Evolutionary conservation across 2,329 filamentous ascomycete genomes (phyloP).

Genomic region (Orbilia javanica): DNA sequence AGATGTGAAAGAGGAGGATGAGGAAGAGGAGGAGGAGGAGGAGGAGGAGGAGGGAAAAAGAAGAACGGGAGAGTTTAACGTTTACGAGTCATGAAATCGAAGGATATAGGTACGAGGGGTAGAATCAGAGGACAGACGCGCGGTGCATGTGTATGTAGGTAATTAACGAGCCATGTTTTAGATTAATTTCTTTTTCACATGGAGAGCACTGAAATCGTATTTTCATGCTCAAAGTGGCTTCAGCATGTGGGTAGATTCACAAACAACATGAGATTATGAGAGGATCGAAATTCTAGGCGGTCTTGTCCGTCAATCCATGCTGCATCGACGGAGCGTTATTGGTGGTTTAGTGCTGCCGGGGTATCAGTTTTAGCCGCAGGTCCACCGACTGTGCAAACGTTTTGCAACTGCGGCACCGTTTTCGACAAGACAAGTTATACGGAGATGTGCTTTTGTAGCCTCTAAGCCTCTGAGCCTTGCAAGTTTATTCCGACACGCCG

Average conservation of each 20-base stretch:
- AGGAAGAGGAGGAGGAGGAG: neutral
- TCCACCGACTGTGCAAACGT: neutral
- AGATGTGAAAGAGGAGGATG: neutral
- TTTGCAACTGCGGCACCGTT: neutral
- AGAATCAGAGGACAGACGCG: neutral
- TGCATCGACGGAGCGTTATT: conserved; percentile 20
- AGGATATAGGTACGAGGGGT: neutral
- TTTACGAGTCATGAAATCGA: conserved; percentile 16
- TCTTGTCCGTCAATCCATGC: conserved; percentile 5
- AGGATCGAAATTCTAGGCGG: conserved; percentile 24
- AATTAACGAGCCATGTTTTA: neutral
- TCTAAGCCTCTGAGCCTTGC: neutral
- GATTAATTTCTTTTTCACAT: conserved; percentile 12
- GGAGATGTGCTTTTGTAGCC: neutral
- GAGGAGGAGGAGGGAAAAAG: neutral
- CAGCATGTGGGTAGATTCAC: conserved; percentile 1
- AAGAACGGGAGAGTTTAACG: neutral
- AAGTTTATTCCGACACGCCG: neutral
- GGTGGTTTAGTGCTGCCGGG: neutral
- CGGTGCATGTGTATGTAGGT: neutral
- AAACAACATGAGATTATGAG: conserved; percentile 15
- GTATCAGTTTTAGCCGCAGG: conserved; percentile 5
- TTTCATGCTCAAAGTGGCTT: conserved; percentile 42
- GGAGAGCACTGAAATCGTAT: conserved; percentile 40
- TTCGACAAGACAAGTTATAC: neutral